Evolutionary conservation across 306 rosid species (phyloP), one percentile per base, ranked within the genome.

Genomic region (Cyamopsis tetragonoloba): DNA sequence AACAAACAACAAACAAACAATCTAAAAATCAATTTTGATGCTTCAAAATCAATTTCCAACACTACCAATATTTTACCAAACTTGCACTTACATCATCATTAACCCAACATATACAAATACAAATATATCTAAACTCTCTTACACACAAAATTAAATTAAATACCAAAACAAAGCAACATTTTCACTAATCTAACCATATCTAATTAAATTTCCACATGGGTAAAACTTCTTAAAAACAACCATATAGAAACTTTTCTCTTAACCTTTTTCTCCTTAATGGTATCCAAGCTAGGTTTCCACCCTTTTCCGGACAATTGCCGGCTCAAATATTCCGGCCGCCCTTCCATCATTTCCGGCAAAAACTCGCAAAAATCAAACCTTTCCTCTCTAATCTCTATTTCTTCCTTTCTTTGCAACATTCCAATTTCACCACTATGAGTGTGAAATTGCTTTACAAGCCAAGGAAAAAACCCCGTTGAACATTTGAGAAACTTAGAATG

Each of bases 241-340:
- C 96, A 88, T 35, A 37, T 77, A 46, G 81, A 38, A 0, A 70
- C 0, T 67, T 80, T 84, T 61, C 18, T 88, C 70, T 88, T 82
- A 51, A 66, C 66, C 62, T 84, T 84, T 80, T 80, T 86, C 83
- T 93, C 97, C 46, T 74, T 80, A 11, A 93, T 93, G 2, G 98
- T 81, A 37, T 88, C 97, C 86, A 93, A 80, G 19, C 82, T 83
- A 14, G 98, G 98, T 34, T 86, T 93, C 98, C 98, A 93, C 23
- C 77, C 91, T 57, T 78, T 88, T 19, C 95, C 96, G 0, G 98
- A 89, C 4, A 87, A 63, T 60, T 89, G 93, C 77, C 86, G 78
- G 28, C 85, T 84, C 90, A 89, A 27, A 83, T 80, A 87, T 37
- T 88, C 91, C 2, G 85, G 87, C 32, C 84, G 78, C 43, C 38